Evolutionary conservation across 768 basidiomycete species (phyloP).

Genomic region (Pleurotus tuoliensis): DNA sequence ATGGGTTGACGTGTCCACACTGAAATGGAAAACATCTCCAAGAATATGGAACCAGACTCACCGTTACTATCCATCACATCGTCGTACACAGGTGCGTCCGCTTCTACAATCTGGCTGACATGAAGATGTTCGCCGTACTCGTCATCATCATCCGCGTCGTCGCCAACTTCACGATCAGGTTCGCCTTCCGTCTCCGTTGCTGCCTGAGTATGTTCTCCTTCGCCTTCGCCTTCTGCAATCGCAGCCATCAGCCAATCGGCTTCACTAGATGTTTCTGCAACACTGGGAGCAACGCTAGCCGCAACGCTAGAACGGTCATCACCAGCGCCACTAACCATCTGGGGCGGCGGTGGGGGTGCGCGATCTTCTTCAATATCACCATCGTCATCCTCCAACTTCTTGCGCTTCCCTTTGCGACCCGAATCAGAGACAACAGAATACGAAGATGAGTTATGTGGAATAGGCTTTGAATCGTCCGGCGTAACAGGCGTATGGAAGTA

Average conservation of each 20-base stretch:
- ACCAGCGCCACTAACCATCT: constrained; percentile 36
- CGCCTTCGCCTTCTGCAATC: constrained; percentile 69
- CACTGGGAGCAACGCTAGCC: constrained; percentile 59
- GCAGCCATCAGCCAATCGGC: constrained; percentile 89
- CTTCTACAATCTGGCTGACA: constrained; percentile 36
- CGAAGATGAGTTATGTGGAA: constrained; percentile 56
- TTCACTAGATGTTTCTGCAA: constrained; percentile 68
- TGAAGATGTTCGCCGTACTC: constrained; percentile 25
- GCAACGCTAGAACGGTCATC: constrained; percentile 57
- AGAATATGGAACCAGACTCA: constrained; percentile 27
- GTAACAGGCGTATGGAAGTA: constrained; percentile 91
- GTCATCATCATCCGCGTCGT: constrained; percentile 37
- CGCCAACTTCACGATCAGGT: constrained; percentile 32
- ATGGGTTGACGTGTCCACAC: constrained; percentile 46
- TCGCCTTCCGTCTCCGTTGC: constrained; percentile 15
- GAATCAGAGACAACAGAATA: constrained; percentile 49
- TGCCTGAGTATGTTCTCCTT: constrained; percentile 35
- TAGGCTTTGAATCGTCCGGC: constrained; percentile 74
- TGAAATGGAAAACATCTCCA: constrained; percentile 50
- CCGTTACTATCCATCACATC: constrained; percentile 26
- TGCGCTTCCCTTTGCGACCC: constrained; percentile 74
- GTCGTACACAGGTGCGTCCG: constrained; percentile 32
- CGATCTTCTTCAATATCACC: constrained; percentile 73
- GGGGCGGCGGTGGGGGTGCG: constrained; percentile 63
- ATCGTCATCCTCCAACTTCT: constrained; percentile 88